phyloP scores from a whole-genome alignment of 1,284 basidiomycete species.

The Pholiota adiposa region DNA sequence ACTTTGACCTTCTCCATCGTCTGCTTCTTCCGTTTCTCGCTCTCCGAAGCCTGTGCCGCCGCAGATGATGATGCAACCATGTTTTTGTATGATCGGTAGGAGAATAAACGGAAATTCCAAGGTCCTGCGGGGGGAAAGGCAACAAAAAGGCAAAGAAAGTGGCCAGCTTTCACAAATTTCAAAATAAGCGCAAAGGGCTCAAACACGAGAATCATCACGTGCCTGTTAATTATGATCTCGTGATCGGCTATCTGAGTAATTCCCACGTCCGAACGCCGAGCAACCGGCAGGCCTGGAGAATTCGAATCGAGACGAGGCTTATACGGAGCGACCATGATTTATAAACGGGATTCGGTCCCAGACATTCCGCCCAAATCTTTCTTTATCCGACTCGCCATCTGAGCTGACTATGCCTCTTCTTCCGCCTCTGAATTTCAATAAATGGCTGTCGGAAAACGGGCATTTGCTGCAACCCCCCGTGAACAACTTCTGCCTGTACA shows the following conservation, averaged over 20 bases:
- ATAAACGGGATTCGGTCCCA: not conserved
- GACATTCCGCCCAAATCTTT: not conserved
- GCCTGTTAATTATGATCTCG: conserved; percentile 9
- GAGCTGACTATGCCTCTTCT: conserved; percentile 55
- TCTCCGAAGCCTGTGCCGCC: conserved; percentile 23
- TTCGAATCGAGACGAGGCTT: too few relatives aligned
- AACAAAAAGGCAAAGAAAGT: not conserved
- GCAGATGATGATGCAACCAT: conserved; percentile 27
- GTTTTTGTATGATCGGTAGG: not conserved
- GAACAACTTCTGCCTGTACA: conserved; percentile 89
- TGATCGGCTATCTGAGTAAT: conserved; percentile 1
- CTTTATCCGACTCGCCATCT: not conserved
- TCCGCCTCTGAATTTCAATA: conserved; percentile 82
- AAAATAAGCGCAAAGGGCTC: not conserved
- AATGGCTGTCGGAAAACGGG: conserved; percentile 83
- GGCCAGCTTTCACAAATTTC: not conserved
- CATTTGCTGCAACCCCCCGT: conserved; percentile 87
- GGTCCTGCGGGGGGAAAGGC: not conserved
- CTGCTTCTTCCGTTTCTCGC: conserved; percentile 44
- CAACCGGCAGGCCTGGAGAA: not conserved
- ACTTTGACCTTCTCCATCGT: conserved; percentile 64
- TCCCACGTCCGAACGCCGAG: not conserved
- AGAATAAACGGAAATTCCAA: not conserved
- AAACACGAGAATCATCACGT: conserved; percentile 13
- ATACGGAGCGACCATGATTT: not conserved